Evolutionary conservation across 148 eudicot genomes (phyloP), one percentile per base, ranked within the genome.

Genomic region (Limonium bicolor): DNA sequence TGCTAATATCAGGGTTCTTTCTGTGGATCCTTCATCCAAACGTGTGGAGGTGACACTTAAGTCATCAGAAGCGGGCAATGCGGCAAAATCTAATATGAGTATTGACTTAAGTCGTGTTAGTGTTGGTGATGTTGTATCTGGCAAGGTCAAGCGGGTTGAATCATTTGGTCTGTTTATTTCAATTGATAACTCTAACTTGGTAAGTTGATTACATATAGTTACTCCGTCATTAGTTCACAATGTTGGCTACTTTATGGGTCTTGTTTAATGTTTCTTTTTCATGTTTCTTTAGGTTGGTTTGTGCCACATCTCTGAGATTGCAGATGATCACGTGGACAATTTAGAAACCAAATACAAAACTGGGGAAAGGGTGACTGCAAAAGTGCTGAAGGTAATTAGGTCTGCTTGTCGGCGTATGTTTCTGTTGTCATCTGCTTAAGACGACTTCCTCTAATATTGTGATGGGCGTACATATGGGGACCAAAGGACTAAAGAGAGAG

Each of bases 271-370:
- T 42, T 46, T 46, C 5, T n/a, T n/a, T n/a, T n/a, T n/a, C 46
- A 26, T 52, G 17, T 24, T 17, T 52, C 17, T 27, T 22, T 53
- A 78, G 86, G 76, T 62, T 59, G 97, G 97, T 41, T 53, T 88
- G 41, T 88, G 97, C 60, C 97, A 88, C 47, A 53, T 88, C 19
- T 88, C 97, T 16, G 86, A 88, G 80, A 65, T 88, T 66, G 68
- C 97, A 41, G 86, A 83, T 64, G 84, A 80, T 48, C 78, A 56
- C 50, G 46, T 59, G 53, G 86, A 70, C 18, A 39, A 59, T 45
- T 53, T 74, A 46, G 86, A 77, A 56, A 36, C 66, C 30, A 70
- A 64, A 61, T 83, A 73, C 54, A 70, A 48, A 63, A 65, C 73
- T 16, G 92, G 94, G 26, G 83, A 80, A 39, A 68, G 62, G 62